Evolutionary conservation across 129 eudicot species (phyloP).

Genomic region (Tagetes erecta): DNA sequence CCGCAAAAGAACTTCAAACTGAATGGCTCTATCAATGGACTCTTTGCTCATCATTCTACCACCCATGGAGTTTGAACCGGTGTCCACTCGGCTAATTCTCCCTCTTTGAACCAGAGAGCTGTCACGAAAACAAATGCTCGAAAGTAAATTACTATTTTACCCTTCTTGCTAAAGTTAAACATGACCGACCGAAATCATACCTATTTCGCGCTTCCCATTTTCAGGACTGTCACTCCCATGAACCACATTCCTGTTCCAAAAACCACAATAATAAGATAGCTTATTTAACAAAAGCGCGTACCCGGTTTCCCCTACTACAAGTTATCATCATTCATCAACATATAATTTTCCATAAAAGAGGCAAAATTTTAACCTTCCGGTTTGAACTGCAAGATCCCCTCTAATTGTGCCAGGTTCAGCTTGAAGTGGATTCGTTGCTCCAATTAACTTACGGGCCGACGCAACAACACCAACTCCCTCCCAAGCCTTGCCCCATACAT

Average conservation of each 20-base stretch:
- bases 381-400: conserved; percentile 97
- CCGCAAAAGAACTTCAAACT: conserved; percentile 25
- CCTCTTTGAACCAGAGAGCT: conserved; percentile 97
- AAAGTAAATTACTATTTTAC: background rate
- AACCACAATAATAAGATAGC: conserved; percentile 13
- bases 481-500: conserved; percentile 67
- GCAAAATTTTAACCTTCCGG: conserved; percentile 68
- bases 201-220: conserved; percentile 95
- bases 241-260: conserved; percentile 77
- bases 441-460: conserved; percentile 91
- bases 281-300: background rate
- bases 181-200: conserved; percentile 31
- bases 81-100: conserved; percentile 81
- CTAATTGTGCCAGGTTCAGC: conserved; percentile 99
- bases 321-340: background rate
- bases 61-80: conserved; percentile 83
- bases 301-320: background rate
- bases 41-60: conserved; percentile 47
- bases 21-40: conserved; percentile 18
- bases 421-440: conserved; percentile 94
- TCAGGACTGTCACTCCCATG: conserved; percentile 99
- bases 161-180: background rate
- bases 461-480: conserved; percentile 97
- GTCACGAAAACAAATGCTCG: conserved; percentile 21
- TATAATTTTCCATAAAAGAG: background rate